These are phyloP conservation scores for Tetradesmus lagerheimii DNA, from an alignment of 139 green algal genomes.

Conservation along the genomic window DNA sequence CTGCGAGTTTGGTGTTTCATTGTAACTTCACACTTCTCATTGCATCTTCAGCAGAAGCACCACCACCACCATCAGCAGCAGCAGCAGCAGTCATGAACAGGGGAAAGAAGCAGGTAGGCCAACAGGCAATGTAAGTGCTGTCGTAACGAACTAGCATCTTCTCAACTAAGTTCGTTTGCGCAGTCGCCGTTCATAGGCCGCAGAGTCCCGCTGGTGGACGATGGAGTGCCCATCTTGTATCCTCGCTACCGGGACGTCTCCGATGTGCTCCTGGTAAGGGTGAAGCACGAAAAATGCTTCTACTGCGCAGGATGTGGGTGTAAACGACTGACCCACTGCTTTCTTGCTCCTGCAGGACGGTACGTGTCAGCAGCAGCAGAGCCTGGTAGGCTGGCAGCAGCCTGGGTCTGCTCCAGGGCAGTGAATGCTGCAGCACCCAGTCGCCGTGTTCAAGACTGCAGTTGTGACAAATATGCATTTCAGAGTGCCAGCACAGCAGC, in stretches of 20 bases:
- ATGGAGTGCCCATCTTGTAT: slow-evolving; percentile 51
- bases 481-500: not conserved
- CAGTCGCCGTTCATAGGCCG: slow-evolving; percentile 45
- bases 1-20: not conserved
- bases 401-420: not conserved
- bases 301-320: too few relatives aligned
- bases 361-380: slow-evolving; percentile 1
- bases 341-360: slow-evolving; percentile 14
- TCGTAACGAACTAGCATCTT: too few relatives aligned
- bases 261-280: slow-evolving; percentile 23
- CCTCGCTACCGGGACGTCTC: slow-evolving; percentile 31
- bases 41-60: not conserved
- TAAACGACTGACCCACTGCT: not conserved
- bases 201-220: slow-evolving; percentile 43
- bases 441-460: too few relatives aligned
- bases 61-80: slow-evolving; percentile 25
- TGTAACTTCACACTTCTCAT: not conserved
- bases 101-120: slow-evolving; percentile 41
- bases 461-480: not conserved
- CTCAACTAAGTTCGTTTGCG: not conserved
- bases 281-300: not conserved
- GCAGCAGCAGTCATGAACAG: slow-evolving; percentile 20
- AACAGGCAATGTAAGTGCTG: too few relatives aligned
- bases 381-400: not conserved
- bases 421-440: not conserved